phyloP scores from a whole-genome alignment of 2,329 filamentous ascomycete genomes.

The Phyllosticta citrichinensis region DNA sequence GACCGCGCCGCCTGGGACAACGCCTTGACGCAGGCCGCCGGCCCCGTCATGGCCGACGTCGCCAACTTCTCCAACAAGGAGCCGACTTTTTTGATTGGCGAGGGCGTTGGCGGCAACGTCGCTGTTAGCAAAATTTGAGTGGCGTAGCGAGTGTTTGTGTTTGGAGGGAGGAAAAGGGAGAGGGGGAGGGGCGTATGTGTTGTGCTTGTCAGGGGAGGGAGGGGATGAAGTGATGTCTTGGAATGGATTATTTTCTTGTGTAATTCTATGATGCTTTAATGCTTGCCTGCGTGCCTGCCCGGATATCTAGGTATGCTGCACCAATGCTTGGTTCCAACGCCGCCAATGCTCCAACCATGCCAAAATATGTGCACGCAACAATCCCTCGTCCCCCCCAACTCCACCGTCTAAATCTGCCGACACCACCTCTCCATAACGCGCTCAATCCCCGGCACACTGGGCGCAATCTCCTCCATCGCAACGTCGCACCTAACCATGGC shows the following conservation, averaged over 20 bases:
- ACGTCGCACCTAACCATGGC: slow-evolving; percentile 64
- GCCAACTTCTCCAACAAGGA: slow-evolving; percentile 26
- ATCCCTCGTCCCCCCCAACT: background rate
- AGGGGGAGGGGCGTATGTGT: background rate
- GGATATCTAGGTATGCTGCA: background rate
- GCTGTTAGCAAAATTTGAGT: background rate
- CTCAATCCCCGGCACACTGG: slow-evolving; percentile 40
- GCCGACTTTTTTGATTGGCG: slow-evolving; percentile 19
- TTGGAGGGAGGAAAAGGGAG: background rate
- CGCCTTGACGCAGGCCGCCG: slow-evolving; percentile 15
- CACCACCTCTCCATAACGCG: slow-evolving; percentile 63
- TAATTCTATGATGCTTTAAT: background rate
- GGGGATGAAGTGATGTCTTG: too few relatives aligned
- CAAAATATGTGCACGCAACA: background rate
- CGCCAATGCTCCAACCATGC: background rate
- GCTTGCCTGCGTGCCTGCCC: background rate
- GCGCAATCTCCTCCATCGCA: slow-evolving; percentile 65
- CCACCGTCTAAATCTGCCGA: background rate
- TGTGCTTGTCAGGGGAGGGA: too few relatives aligned
- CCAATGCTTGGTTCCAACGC: background rate
- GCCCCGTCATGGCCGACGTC: slow-evolving; percentile 22
- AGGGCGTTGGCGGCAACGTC: slow-evolving; percentile 14
- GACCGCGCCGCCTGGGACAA: slow-evolving; percentile 18
- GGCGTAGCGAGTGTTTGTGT: background rate
- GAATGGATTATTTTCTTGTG: background rate